Evolutionary conservation across 2,329 filamentous ascomycete species (phyloP).

Genomic region (Arthrobotrys entomopaga): DNA sequence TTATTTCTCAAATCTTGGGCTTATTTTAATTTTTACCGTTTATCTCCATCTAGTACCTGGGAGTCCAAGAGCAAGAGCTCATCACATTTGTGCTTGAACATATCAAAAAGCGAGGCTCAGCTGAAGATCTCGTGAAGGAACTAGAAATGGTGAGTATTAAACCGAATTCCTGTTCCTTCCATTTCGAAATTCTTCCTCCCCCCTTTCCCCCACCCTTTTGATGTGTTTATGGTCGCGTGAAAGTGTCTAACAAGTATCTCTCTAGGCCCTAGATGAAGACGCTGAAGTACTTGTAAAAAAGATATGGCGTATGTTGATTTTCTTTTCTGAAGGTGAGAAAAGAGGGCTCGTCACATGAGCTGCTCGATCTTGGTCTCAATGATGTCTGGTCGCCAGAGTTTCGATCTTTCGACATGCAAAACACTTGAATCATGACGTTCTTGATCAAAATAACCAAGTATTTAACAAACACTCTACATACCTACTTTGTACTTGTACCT

Average conservation of each 20-base stretch:
- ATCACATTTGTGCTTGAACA: constrained; percentile 93
- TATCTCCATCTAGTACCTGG: constrained; percentile 71
- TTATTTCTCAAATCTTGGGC: neutral
- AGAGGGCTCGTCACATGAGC: constrained; percentile 77
- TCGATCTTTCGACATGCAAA: no score
- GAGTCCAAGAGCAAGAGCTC: constrained; percentile 93
- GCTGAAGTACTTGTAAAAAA: constrained; percentile 94
- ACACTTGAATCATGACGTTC: no score
- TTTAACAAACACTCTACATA: no score
- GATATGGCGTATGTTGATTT: constrained; percentile 97
- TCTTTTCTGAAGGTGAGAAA: constrained; percentile 95
- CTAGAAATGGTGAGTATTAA: constrained; percentile 79
- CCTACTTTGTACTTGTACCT: no score
- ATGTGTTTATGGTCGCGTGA: constrained; percentile 8
- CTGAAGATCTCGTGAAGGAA: constrained; percentile 84
- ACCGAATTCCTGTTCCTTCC: no score
- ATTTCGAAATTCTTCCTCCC: no score
- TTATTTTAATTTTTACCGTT: constrained; percentile 1
- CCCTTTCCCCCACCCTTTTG: neutral
- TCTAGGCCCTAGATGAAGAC: constrained; percentile 87
- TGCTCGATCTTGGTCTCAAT: no score
- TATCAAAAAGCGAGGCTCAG: constrained; percentile 76
- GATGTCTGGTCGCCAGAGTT: no score
- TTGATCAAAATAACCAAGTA: no score
- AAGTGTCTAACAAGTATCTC: constrained; percentile 20